Conservation (phyloP, 2,329 filamentous ascomycete genomes). For the Sarocladium oryzae region DNA sequence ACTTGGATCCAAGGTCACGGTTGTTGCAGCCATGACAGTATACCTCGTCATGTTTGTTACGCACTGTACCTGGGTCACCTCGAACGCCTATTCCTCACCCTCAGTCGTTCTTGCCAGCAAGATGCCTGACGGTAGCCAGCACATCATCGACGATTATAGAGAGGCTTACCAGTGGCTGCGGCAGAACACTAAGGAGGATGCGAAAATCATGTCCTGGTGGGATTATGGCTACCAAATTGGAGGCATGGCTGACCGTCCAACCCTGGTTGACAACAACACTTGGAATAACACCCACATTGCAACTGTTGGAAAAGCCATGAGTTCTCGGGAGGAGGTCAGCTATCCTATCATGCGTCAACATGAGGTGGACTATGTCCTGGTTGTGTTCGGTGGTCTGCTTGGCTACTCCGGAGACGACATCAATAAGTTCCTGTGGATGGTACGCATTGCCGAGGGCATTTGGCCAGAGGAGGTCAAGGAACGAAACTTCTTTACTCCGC, state of each 20-base stretch:
- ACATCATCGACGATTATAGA: constrained; percentile 98
- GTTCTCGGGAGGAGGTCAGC: constrained; percentile 92
- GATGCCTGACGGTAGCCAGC: constrained; percentile 88
- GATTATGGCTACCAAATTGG: constrained; percentile 99
- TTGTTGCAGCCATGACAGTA: constrained; percentile 63
- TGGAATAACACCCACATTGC: constrained; percentile 99
- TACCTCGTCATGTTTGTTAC: constrained; percentile 92
- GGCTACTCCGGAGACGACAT: constrained; percentile 98
- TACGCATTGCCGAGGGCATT: constrained; percentile 96
- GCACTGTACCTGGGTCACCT: constrained; percentile 99
- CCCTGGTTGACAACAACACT: constrained; percentile 97
- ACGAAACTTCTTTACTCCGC: constrained; percentile 86
- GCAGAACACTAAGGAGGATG: constrained; percentile 89
- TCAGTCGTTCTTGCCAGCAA: constrained; percentile 92
- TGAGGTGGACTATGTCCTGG: constrained; percentile 96
- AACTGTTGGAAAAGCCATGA: constrained; percentile 98
- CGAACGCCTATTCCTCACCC: constrained; percentile 96
- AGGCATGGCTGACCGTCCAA: constrained; percentile 96
- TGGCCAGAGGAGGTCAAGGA: constrained; percentile 99
- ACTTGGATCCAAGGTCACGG: constrained; percentile 68
- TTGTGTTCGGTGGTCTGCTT: constrained; percentile 91
- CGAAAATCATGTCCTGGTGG: constrained; percentile 99
- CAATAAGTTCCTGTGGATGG: constrained; percentile 99
- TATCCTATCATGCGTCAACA: constrained; percentile 98
- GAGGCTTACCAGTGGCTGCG: constrained; percentile 99